These are phyloP conservation scores for Plasmodium chabaudi DNA, from an alignment of 169 alveolate genomes.

Conservation along the genomic window DNA sequence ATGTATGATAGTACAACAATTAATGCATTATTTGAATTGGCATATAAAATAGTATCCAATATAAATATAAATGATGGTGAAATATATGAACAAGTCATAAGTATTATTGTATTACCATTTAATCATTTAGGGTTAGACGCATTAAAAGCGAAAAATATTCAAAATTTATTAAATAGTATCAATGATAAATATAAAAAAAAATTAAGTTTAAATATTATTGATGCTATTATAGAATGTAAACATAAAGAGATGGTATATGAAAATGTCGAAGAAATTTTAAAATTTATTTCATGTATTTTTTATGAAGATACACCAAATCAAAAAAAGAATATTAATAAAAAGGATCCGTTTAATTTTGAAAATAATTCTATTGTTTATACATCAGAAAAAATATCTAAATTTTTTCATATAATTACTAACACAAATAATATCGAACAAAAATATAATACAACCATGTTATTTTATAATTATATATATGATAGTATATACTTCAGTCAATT, in stretches of 20 bases:
- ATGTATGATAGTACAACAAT: slow-evolving; percentile 38
- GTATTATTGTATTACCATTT: slow-evolving; percentile 60
- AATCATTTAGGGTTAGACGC: slow-evolving; percentile 49
- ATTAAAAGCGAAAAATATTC: slow-evolving; percentile 42
- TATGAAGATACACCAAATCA: neutral
- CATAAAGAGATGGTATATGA: slow-evolving; percentile 25
- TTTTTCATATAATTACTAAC: slow-evolving; percentile 64
- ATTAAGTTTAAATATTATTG: slow-evolving; percentile 49
- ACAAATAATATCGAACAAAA: slow-evolving; percentile 35
- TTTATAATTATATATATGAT: slow-evolving; percentile 40
- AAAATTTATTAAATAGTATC: slow-evolving; percentile 19
- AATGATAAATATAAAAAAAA: slow-evolving; percentile 58
- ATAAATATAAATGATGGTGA: slow-evolving; percentile 24
- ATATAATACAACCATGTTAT: slow-evolving; percentile 40
- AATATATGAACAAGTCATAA: slow-evolving; percentile 43
- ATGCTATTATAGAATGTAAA: slow-evolving; percentile 66
- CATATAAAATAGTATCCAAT: slow-evolving; percentile 48
- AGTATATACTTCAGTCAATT: slow-evolving; percentile 26
- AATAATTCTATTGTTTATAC: slow-evolving; percentile 20
- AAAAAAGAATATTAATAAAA: neutral
- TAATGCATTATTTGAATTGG: slow-evolving; percentile 29
- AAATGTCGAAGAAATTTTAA: slow-evolving; percentile 45
- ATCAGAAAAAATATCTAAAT: slow-evolving; percentile 56
- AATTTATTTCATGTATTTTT: slow-evolving; percentile 48
- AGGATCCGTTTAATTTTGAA: slow-evolving; percentile 44